Conservation (phyloP, 768 basidiomycete genomes). For the Lactarius tabidus region DNA sequence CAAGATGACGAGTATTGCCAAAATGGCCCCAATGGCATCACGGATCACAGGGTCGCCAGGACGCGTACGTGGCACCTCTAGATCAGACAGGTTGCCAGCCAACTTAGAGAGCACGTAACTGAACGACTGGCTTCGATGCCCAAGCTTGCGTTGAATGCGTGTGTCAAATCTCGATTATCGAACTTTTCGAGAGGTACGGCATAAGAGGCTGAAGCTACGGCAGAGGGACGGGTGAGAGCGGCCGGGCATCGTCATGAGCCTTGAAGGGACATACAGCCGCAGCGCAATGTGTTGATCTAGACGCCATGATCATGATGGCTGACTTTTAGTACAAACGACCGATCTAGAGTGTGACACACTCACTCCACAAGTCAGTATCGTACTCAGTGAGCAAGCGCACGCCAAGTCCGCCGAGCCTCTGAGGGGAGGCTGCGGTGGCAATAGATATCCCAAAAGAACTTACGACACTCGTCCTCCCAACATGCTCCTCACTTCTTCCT, state of each 20-base stretch:
- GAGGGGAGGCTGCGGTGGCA: background rate
- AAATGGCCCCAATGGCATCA: background rate
- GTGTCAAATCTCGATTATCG: background rate
- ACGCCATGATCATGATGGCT: background rate
- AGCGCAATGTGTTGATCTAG: background rate
- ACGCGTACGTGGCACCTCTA: background rate
- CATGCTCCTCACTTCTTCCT: background rate
- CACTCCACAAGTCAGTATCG: background rate
- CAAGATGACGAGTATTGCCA: background rate
- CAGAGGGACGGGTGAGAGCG: background rate
- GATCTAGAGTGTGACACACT: background rate
- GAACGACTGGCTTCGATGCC: background rate
- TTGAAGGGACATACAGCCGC: background rate
- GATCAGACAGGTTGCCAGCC: background rate
- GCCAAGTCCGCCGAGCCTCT: background rate
- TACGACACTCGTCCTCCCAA: background rate
- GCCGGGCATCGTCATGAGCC: background rate
- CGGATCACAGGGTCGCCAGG: background rate
- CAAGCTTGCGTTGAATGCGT: background rate
- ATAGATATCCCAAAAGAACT: background rate
- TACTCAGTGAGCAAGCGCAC: background rate
- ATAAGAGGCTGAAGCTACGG: background rate
- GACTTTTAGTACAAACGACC: too few species aligned
- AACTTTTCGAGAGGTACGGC: background rate
- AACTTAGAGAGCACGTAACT: background rate